Conservation (phyloP, 345 rosid species). For the Eucalyptus tenuipes region DNA sequence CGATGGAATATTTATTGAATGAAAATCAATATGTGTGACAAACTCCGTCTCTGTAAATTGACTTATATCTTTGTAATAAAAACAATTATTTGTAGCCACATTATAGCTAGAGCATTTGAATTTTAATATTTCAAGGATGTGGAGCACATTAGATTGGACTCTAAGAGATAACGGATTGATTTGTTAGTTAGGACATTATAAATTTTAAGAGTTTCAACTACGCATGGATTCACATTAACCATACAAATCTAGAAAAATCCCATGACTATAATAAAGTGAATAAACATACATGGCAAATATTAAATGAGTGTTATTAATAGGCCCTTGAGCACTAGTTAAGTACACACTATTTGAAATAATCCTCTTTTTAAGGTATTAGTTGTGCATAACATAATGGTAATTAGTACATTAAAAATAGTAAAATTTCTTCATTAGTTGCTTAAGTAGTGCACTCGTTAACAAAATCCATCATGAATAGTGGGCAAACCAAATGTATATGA, state of each 20-base stretch:
- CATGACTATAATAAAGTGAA: background rate
- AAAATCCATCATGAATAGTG: background rate
- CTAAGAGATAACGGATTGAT: background rate
- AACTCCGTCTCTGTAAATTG: background rate
- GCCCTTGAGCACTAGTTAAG: background rate
- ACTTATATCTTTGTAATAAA: background rate
- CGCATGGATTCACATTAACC: background rate
- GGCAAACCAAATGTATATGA: background rate
- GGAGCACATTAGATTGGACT: background rate
- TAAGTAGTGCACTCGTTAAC: fast-evolving
- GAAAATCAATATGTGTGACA: background rate
- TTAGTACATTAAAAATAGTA: background rate
- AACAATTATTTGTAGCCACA: background rate
- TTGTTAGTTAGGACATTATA: background rate
- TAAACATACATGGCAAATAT: background rate
- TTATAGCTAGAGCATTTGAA: background rate
- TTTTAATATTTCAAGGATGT: background rate
- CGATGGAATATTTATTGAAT: background rate
- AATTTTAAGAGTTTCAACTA: background rate
- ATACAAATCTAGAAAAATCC: background rate
- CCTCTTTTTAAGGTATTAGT: fast-evolving
- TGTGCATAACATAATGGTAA: background rate
- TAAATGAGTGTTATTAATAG: background rate
- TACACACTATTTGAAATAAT: background rate
- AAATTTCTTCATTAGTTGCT: background rate